Percentiles rank a stretch among this genome's conserved stretches.
phyloP scores from a whole-genome alignment of 257 asterid species.

The Solanum chmielewskii region DNA sequence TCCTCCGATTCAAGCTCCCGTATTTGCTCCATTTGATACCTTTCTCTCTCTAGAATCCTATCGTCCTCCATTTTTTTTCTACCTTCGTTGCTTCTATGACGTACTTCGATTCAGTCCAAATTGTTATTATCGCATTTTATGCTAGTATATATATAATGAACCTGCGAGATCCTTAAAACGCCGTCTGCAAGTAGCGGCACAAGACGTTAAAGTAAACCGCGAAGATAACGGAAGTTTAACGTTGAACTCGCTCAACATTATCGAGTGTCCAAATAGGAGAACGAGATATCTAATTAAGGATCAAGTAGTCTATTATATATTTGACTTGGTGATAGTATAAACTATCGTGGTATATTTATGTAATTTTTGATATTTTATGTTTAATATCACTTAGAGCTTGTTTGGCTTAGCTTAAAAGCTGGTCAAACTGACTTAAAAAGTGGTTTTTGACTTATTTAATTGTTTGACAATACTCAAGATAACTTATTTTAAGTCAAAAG shows the following conservation, averaged over 20 bases:
- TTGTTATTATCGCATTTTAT: not conserved
- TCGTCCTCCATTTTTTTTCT: slow-evolving; percentile 28
- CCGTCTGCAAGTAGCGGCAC: not conserved
- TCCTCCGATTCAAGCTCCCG: slow-evolving; percentile 63
- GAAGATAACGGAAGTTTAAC: not conserved
- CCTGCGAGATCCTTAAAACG: not conserved
- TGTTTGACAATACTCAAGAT: no score
- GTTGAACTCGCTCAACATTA: not conserved
- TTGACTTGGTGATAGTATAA: no score
- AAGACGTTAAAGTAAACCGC: not conserved
- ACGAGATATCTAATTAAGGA: not conserved
- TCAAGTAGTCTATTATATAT: not conserved
- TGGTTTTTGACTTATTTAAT: no score
- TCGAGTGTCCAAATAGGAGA: not conserved
- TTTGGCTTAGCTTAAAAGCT: no score
- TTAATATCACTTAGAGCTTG: not conserved
- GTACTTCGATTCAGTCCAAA: not conserved
- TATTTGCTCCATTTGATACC: slow-evolving; percentile 68
- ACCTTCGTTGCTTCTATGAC: not conserved
- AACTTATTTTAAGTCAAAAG: no score
- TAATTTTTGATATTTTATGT: not conserved
- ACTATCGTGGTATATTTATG: not conserved
- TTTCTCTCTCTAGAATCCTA: slow-evolving; percentile 44
- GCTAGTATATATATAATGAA: not conserved
- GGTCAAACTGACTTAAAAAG: no score